phyloP scores from a whole-genome alignment of 2,329 filamentous ascomycete genomes.

The Colletotrichum scovillei region DNA sequence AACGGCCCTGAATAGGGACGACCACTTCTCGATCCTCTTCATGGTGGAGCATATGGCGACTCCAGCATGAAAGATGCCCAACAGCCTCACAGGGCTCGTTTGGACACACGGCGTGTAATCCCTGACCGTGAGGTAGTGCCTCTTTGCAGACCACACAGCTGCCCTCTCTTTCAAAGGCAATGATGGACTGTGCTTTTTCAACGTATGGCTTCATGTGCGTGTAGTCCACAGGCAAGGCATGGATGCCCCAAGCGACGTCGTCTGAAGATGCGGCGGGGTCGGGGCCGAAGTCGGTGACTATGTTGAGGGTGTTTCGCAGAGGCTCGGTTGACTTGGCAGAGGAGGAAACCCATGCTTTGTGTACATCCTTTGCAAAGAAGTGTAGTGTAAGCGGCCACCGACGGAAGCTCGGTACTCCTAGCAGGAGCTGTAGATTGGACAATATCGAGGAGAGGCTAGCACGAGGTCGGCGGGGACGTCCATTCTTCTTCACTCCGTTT shows the following conservation, averaged over 20 bases:
- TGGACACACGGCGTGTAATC: conserved; percentile 68
- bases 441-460: conserved; percentile 75
- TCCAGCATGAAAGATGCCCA: conserved; percentile 71
- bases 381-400: conserved; percentile 85
- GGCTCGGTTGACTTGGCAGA: conserved; percentile 59
- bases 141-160: conserved; percentile 64
- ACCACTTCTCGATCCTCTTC: conserved; percentile 56
- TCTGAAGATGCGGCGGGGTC: conserved; percentile 12
- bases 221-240: conserved; percentile 67
- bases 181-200: conserved; percentile 64
- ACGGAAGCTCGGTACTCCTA: conserved; percentile 82
- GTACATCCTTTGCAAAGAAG: conserved; percentile 80
- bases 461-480: conserved; percentile 66
- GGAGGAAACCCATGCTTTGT: conserved; percentile 74
- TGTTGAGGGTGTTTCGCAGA: conserved; percentile 59
- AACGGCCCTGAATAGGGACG: conserved; percentile 75
- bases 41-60: conserved; percentile 58
- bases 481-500: conserved; percentile 62
- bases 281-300: conserved; percentile 67
- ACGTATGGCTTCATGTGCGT: conserved; percentile 63
- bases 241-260: conserved; percentile 56
- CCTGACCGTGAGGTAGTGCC: conserved; percentile 56
- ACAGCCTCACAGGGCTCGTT: conserved; percentile 64
- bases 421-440: conserved; percentile 83
- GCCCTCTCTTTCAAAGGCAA: conserved; percentile 67